Evolutionary conservation across 805 yeast species (phyloP), one percentile per base, ranked within the genome.

Genomic region (Cyberlindnera subsufficiens): DNA sequence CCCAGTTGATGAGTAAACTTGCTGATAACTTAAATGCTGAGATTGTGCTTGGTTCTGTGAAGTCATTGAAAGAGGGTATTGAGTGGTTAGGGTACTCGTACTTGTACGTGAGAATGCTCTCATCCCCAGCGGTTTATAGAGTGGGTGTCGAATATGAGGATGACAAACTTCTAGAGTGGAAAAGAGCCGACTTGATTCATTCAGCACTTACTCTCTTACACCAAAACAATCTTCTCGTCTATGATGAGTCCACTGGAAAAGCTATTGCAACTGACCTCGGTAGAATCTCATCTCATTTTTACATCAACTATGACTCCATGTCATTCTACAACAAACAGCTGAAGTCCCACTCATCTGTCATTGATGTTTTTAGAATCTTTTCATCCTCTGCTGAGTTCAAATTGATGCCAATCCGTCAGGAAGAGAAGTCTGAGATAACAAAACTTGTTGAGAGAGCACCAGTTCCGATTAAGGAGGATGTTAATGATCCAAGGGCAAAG

Each of bases 1-100:
- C 96, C 3, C 96, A 88, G 58, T 61, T 91, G 43, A 75, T 86
- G 67, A 64, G 81, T 15, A 77, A 72, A 47, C 56, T 91, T 19
- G 80, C 83, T 0, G 96, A 90, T 60, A 75, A 67, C 43, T 50
- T 91, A 35, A 91, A 91, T 64, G 97, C 98, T 0, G 98, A 91
- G 57, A 69, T 91, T 37, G 95, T 80, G 4, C 59, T 77, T 4
- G 96, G 96, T 0, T 70, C 80, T 2, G 74, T 91, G 2, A 66
- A 64, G 32, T 63, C 71, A 1, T 60, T 82, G 29, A 69, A 72
- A 0, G 91, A 86, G 32, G 96, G 85, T n/a, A 70, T 81, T 3
- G 67, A 71, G 5, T 91, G 98, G 98, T 61, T 91, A 18, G 78
- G 83, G 0, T 77, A 77, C 49, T 82, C 96, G 0, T 91, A 89